Conservation (phyloP, 768 basidiomycete species). For the Suillus lakei region DNA sequence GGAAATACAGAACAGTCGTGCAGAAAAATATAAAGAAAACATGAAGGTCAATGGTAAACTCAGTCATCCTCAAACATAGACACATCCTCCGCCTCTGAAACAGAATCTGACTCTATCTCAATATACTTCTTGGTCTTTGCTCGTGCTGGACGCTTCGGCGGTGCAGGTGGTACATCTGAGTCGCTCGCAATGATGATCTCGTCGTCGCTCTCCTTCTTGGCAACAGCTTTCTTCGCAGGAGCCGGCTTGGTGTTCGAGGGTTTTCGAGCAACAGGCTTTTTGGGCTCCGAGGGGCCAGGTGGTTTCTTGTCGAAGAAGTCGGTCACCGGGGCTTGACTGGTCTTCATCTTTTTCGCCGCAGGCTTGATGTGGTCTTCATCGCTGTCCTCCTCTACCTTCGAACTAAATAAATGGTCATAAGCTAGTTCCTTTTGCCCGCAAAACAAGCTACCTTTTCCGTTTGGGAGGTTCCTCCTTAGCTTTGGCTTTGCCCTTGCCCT, state of each 20-base stretch:
- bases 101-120: conserved; percentile 58
- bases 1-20: background rate
- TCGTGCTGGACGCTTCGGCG: conserved; percentile 53
- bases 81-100: conserved; percentile 48
- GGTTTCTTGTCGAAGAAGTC: conserved; percentile 65
- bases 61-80: conserved; percentile 54
- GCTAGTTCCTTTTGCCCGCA: conserved; percentile 11
- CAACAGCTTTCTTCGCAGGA: conserved; percentile 53
- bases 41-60: conserved; percentile 7
- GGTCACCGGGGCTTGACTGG: conserved; percentile 47
- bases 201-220: conserved; percentile 48
- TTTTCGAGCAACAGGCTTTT: conserved; percentile 50
- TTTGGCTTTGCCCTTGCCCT: conserved; percentile 52
- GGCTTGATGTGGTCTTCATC: conserved; percentile 51
- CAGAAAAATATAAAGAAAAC: background rate
- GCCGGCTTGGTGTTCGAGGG: conserved; percentile 64
- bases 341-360: conserved; percentile 56
- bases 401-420: conserved; percentile 30
- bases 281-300: conserved; percentile 38
- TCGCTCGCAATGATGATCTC: conserved; percentile 53
- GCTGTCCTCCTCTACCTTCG: conserved; percentile 39
- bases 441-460: conserved; percentile 63
- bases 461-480: conserved; percentile 45
- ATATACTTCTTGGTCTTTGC: conserved; percentile 64
- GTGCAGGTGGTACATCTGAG: conserved; percentile 42